These are phyloP conservation scores for Gonium pectorale DNA, from an alignment of 139 green algal genomes.

Conservation along the genomic window DNA sequence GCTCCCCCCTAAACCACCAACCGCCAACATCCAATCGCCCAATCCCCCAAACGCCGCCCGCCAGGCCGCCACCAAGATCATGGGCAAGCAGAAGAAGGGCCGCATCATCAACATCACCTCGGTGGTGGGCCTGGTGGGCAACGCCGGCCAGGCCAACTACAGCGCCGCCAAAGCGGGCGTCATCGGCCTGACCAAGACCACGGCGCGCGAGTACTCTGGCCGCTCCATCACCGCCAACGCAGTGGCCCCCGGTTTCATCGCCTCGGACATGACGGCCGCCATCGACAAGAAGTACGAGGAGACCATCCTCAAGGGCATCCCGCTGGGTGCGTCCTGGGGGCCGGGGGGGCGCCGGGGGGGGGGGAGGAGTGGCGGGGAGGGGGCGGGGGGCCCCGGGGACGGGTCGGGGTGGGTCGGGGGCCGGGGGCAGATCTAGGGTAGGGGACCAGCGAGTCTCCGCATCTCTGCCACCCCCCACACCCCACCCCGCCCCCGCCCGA, in stretches of 20 bases:
- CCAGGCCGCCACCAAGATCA: constrained; percentile 92
- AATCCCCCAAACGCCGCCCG: not conserved
- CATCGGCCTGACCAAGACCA: constrained; percentile 90
- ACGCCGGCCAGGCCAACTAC: constrained; percentile 94
- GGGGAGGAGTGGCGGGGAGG: not conserved
- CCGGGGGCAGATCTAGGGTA: too few relatives aligned
- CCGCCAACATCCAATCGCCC: too few relatives aligned
- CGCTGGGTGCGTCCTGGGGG: constrained; percentile 70
- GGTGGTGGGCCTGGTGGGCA: constrained; percentile 95
- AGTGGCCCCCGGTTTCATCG: constrained; percentile 92
- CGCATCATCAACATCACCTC: constrained; percentile 98
- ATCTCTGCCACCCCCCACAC: too few relatives aligned
- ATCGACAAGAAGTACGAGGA: constrained; percentile 95
- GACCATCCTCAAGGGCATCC: constrained; percentile 85
- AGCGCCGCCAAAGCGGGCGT: constrained; percentile 90
- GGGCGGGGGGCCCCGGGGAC: too few relatives aligned
- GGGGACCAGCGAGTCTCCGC: too few relatives aligned
- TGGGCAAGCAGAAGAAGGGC: constrained; percentile 89
- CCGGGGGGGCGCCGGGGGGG: not conserved
- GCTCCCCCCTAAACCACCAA: not conserved
- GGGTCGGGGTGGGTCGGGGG: too few relatives aligned
- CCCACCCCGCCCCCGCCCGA: too few relatives aligned
- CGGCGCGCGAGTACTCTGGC: constrained; percentile 82
- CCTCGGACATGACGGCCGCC: constrained; percentile 86
- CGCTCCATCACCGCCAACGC: constrained; percentile 89